Base-by-base conservation (phyloP, 2,329 filamentous ascomycete genomes). In the Fusarium continuum region DNA sequence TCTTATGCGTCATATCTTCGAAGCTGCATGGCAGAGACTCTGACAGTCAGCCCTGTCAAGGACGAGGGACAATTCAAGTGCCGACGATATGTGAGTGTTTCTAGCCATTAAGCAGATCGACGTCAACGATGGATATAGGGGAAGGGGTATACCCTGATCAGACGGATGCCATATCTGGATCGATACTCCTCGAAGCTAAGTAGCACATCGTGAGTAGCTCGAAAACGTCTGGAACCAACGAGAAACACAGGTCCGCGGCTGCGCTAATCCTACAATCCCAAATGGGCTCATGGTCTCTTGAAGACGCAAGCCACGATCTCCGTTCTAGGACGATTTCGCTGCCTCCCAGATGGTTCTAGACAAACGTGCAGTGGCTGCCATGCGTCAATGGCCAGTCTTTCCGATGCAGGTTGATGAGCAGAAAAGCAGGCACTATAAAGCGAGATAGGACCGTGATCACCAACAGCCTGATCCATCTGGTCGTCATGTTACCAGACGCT, bases 401-500 rank as follows among this genome's bases (percentile, higher is more conserved):
- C 26, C 19, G 38, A 36, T n/a, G 39, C 22, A 14, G 34, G 23
- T 53, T 36, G 39, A 46, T 55, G 43, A 54, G 51, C 22, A 55
- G 41, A 48, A 49, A 26, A 23, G 13, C 29, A 45, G 25, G 35
- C 22, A 39, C 48, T 54, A 55, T 48, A 46, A 55, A 39, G 23
- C 40, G 51, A 58, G 45, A 62, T 50, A 40, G 36, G 40, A n/a
- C 36, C 44, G 43, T 52, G 49, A 52, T 62, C 43, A 49, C 62
- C 53, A 66, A 64, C 53, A 55, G 34, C 35, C n/a, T 57, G 48
- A 57, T 52, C 48, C 44, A n/a, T 61, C 44, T 61, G 52, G 55
- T 41, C 65, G 62, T 77, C 75, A 76, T 73, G 71, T 75, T 76
- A 73, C 73, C 71, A 57, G 63, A 57, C 68, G 57, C 59, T 61